Evolutionary conservation across 2,329 filamentous ascomycete species (phyloP).

Genomic region (Fusarium oligoseptatum): DNA sequence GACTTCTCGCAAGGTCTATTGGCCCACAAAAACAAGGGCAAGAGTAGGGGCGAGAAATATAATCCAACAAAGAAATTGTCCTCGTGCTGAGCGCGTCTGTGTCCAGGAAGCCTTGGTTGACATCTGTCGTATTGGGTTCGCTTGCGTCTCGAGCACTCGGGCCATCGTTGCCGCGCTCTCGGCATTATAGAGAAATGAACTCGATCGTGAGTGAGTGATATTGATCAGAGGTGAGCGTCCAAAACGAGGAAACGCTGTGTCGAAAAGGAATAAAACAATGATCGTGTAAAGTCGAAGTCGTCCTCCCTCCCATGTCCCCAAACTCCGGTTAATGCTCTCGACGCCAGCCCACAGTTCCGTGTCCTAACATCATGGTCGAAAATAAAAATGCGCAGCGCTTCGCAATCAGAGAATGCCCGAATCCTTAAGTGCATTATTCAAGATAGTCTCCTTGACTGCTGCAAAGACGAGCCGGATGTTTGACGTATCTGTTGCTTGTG

Average conservation of each 20-base stretch:
- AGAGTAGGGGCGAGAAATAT: conserved; percentile 31
- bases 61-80: conserved; percentile 32
- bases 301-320: conserved; percentile 40
- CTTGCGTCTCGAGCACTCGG: conserved; percentile 20
- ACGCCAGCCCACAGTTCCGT: conserved; percentile 44
- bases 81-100: conserved; percentile 30
- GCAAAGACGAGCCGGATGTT: conserved; percentile 98
- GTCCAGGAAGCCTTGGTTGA: conserved; percentile 21
- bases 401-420: conserved; percentile 86
- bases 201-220: conserved; percentile 24
- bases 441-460: conserved; percentile 97
- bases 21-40: conserved; percentile 36
- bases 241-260: conserved; percentile 34
- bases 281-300: conserved; percentile 40
- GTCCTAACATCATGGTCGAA: conserved; percentile 41
- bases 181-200: conserved; percentile 18
- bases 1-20: conserved; percentile 39
- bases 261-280: conserved; percentile 35
- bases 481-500: conserved; percentile 98
- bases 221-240: conserved; percentile 27
- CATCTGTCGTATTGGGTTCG: conserved; percentile 15
- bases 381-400: conserved; percentile 29
- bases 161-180: conserved; percentile 25
- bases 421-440: conserved; percentile 98
- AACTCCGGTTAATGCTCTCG: conserved; percentile 47